Percentiles rank a stretch among this genome's conserved stretches.
These are phyloP conservation scores for Yarrowia deformans DNA, from an alignment of 805 yeast species.

Conservation along the genomic window DNA sequence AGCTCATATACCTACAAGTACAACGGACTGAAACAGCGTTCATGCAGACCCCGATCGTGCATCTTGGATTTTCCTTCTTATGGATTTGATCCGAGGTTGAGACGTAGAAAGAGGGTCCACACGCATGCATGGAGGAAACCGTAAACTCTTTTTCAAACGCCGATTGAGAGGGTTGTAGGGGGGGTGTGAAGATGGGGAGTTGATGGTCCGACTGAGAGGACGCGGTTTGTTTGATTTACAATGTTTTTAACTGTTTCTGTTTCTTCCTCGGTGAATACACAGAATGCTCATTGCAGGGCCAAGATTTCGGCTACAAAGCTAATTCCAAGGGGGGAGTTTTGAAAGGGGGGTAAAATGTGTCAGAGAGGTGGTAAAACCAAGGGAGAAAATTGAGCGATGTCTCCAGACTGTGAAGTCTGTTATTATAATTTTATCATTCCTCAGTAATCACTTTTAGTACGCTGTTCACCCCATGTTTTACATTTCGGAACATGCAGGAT, in stretches of 20 bases:
- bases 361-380: no score
- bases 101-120: background rate
- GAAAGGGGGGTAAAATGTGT: no score
- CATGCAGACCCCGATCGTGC: constrained; percentile 18
- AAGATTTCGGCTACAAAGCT: background rate
- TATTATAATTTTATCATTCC: no score
- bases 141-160: background rate
- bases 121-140: background rate
- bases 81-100: constrained; percentile 7
- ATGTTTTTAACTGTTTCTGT: fast-evolving
- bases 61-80: background rate
- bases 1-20: constrained; percentile 7
- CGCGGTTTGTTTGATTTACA: background rate
- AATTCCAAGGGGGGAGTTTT: background rate
- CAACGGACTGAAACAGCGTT: constrained; percentile 4
- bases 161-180: background rate
- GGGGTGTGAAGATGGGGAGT: background rate
- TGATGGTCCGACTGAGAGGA: background rate
- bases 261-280: background rate
- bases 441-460: no score
- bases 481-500: no score
- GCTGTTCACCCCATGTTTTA: no score
- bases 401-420: no score
- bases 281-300: background rate
- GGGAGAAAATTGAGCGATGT: no score